Base-by-base conservation (phyloP, 176 grass and related monocot genomes). In the Hyparrhenia diplandra region DNA sequence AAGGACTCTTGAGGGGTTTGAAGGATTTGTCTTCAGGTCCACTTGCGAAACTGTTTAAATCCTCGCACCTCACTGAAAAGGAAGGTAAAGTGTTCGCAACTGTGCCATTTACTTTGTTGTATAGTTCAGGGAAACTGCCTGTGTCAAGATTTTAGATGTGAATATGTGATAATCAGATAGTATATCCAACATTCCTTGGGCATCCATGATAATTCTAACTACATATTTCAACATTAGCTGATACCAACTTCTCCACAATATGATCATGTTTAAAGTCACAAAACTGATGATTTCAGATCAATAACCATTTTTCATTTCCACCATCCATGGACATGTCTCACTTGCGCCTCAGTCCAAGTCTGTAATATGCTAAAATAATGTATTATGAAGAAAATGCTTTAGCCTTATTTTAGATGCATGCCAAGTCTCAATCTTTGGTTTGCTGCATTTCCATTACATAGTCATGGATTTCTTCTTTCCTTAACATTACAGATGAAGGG, bases 1-100 rank as follows among this genome's bases (percentile, higher is more conserved):
- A 93, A 80, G 90, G 97, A 43, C 88, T 99, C 54, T 84, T 93
- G 85, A 99, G 90, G 87, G 93, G 93, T 82, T 79, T 99, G 24
- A 95, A 84, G 51, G 93, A 99, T 85, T 90, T 99, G 70, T 95
- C 97, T 71, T 95, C 97, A 76, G 97, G 97, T 2, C 97, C 97
- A 62, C 89, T 99, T 59, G 90, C 90, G 41, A 95, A 99, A 61
- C 83, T 99, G 62, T 93, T 99, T 77, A 90, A 74, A 83, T 70
- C 93, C 79, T 99, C 96, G 54, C 88, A 91, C 39, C 76, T 93
- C 64, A 86, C 83, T 1, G 69, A 87, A 64, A 82, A 85, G 54
- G 85, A 94, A 73, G 86, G 92, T 84, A 87, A 87, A 82, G 46
- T 61, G 21, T 25, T 64, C 18, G 2, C 36, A 80, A 77, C 85